Conservation (phyloP, 352 stramenopile species). For the Salisapilia sapeloensis region DNA sequence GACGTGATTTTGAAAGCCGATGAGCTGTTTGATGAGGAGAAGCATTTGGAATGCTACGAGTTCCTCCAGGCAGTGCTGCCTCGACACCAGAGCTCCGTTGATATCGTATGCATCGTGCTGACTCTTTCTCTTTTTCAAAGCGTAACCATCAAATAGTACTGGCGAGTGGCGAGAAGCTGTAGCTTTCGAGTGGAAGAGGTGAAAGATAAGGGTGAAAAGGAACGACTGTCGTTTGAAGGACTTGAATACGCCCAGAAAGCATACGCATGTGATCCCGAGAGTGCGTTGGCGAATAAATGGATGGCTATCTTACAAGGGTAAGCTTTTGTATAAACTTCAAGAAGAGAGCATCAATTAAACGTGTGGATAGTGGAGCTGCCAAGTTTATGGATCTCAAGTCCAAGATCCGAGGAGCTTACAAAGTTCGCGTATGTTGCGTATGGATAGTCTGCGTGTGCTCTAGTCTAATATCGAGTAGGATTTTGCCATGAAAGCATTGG, state of each 20-base stretch:
- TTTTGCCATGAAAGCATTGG: constrained; percentile 39
- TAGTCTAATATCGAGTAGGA: background rate
- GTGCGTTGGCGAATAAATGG: constrained; percentile 47
- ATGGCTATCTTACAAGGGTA: constrained; percentile 56
- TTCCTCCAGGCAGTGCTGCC: constrained; percentile 20
- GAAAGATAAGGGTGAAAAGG: constrained; percentile 23
- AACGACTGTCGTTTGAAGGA: constrained; percentile 31
- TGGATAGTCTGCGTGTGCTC: background rate
- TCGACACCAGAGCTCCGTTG: constrained; percentile 18
- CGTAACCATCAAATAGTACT: constrained; percentile 18
- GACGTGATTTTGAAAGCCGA: constrained; percentile 19
- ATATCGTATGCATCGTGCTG: constrained; percentile 15
- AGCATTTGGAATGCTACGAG: constrained; percentile 17
- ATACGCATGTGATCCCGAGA: constrained; percentile 23
- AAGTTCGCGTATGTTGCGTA: constrained; percentile 21
- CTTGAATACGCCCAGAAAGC: constrained; percentile 27
- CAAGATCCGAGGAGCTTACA: constrained; percentile 49
- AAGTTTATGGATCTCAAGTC: constrained; percentile 48
- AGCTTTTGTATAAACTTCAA: no score
- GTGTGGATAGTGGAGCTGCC: constrained; percentile 21
- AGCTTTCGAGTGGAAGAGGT: constrained; percentile 41
- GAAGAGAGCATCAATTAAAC: no score
- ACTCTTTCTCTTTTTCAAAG: background rate
- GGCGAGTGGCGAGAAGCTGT: constrained; percentile 37
- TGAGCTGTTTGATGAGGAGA: constrained; percentile 23